Evolutionary conservation across 2,329 filamentous ascomycete genomes (phyloP).

Genomic region (Sphaerulina vaccinii): DNA sequence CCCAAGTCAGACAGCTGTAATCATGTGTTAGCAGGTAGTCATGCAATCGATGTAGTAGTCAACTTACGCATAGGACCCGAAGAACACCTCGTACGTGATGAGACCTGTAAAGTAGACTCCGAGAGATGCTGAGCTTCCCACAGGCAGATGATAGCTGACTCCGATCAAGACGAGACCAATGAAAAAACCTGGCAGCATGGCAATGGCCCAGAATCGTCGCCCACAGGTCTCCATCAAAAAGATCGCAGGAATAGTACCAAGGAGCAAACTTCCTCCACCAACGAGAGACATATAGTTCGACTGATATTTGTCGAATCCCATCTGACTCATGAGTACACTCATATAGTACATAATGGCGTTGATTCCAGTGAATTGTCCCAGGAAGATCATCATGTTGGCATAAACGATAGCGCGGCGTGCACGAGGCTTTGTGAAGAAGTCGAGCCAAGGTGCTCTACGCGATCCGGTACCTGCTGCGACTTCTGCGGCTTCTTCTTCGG

Average conservation of each 20-base stretch:
- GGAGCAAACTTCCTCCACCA: slow-evolving; percentile 64
- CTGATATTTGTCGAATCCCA: slow-evolving; percentile 63
- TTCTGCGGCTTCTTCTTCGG: slow-evolving; percentile 56
- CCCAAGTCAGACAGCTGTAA: slow-evolving; percentile 34
- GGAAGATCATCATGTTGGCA: slow-evolving; percentile 67
- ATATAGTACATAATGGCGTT: slow-evolving; percentile 60
- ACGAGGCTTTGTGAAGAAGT: slow-evolving; percentile 69
- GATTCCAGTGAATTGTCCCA: slow-evolving; percentile 69
- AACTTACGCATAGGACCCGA: slow-evolving; percentile 47
- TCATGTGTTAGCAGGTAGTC: too few species aligned
- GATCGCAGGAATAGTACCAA: slow-evolving; percentile 47
- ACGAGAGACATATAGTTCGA: slow-evolving; percentile 74
- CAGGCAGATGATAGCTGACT: slow-evolving; percentile 58
- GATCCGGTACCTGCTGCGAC: slow-evolving; percentile 52
- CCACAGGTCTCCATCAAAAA: slow-evolving; percentile 72
- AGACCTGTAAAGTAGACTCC: slow-evolving; percentile 67
- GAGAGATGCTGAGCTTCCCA: slow-evolving; percentile 25
- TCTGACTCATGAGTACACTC: slow-evolving; percentile 64
- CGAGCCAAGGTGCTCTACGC: slow-evolving; percentile 65
- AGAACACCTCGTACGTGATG: slow-evolving; percentile 67
- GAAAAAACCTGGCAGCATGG: slow-evolving; percentile 71
- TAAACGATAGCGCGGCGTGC: slow-evolving; percentile 66
- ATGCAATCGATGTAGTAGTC: too few species aligned
- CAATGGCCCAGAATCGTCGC: slow-evolving; percentile 71
- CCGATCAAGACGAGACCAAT: slow-evolving; percentile 67